These are phyloP conservation scores for Furculomyces boomerangus DNA, from an alignment of 371 early-diverging fungal genomes.

Conservation along the genomic window DNA sequence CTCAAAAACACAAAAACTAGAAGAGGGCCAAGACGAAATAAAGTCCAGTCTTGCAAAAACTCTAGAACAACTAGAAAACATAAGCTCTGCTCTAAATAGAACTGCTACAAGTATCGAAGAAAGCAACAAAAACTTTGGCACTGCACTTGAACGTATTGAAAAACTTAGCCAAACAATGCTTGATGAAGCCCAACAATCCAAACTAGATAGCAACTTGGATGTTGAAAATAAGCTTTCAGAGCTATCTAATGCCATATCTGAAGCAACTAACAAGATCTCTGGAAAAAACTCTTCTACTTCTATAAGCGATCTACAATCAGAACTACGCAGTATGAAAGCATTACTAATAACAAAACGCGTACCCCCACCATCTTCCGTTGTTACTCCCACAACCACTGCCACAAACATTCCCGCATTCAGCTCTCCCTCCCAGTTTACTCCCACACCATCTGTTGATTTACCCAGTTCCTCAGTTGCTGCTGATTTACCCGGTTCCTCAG, in stretches of 20 bases:
- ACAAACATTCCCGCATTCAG: too few relatives aligned
- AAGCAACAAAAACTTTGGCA: slow-evolving; percentile 52
- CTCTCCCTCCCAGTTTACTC: too few relatives aligned
- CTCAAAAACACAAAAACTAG: slow-evolving; percentile 21
- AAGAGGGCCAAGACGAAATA: slow-evolving; percentile 46
- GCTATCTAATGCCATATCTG: slow-evolving; percentile 50
- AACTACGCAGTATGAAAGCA: slow-evolving; percentile 79
- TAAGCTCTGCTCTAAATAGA: slow-evolving; percentile 34
- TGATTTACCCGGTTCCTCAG: too few relatives aligned
- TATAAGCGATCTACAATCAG: slow-evolving; percentile 71
- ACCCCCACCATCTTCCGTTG: slow-evolving; percentile 7
- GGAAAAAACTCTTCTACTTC: slow-evolving; percentile 11
- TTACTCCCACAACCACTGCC: slow-evolving; percentile 10
- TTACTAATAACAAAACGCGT: slow-evolving; percentile 60
- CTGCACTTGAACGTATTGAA: slow-evolving; percentile 43
- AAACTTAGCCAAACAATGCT: slow-evolving; percentile 40
- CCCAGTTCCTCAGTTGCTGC: too few relatives aligned
- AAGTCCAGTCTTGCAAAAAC: slow-evolving; percentile 41
- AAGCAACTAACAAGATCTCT: slow-evolving; percentile 68
- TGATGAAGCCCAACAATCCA: too few relatives aligned
- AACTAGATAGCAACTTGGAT: slow-evolving; percentile 45
- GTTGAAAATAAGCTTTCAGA: slow-evolving; percentile 50
- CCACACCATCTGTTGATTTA: too few relatives aligned
- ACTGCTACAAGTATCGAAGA: slow-evolving; percentile 38
- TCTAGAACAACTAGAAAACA: slow-evolving; percentile 45